phyloP scores from a whole-genome alignment of 768 basidiomycete species.

The Pisolithus marmoratus region DNA sequence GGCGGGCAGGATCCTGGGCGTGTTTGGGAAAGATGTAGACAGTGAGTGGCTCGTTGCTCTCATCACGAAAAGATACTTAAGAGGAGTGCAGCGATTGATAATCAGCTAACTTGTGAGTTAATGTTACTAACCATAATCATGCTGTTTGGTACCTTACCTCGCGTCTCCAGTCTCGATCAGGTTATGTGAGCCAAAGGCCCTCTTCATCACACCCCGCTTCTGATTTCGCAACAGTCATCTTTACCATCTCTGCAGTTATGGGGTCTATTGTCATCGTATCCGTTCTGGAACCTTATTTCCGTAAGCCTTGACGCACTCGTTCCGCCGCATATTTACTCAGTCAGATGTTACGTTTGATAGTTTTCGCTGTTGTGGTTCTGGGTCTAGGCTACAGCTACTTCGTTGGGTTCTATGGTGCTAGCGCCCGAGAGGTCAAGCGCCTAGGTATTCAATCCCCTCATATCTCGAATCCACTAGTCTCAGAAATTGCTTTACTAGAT shows the following conservation, averaged over 20 bases:
- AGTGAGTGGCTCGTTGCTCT: conserved; percentile 29
- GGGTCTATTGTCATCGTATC: conserved; percentile 53
- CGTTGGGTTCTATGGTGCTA: conserved; percentile 62
- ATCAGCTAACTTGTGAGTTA: conserved; percentile 47
- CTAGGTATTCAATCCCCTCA: conserved; percentile 23
- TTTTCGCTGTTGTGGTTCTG: conserved; percentile 50
- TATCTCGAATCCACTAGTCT: not conserved
- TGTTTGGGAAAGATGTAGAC: conserved; percentile 65
- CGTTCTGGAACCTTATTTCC: conserved; percentile 55
- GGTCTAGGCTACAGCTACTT: conserved; percentile 59
- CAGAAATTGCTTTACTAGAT: conserved; percentile 33
- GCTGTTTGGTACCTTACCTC: not conserved
- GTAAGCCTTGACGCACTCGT: conserved; percentile 31
- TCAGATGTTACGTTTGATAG: conserved; percentile 21
- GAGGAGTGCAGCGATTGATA: conserved; percentile 38
- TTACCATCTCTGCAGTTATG: conserved; percentile 46
- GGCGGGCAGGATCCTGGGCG: conserved; percentile 52
- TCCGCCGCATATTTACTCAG: not conserved
- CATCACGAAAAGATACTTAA: not conserved
- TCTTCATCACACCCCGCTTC: not conserved
- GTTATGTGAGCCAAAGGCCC: conserved; percentile 32
- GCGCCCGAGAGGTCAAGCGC: conserved; percentile 68
- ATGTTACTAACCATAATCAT: not conserved
- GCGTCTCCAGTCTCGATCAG: conserved; percentile 44
- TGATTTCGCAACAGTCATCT: conserved; percentile 32